These are phyloP conservation scores for Stephanodiscus triporus DNA, from an alignment of 108 stramenopile species.

Conservation along the genomic window DNA sequence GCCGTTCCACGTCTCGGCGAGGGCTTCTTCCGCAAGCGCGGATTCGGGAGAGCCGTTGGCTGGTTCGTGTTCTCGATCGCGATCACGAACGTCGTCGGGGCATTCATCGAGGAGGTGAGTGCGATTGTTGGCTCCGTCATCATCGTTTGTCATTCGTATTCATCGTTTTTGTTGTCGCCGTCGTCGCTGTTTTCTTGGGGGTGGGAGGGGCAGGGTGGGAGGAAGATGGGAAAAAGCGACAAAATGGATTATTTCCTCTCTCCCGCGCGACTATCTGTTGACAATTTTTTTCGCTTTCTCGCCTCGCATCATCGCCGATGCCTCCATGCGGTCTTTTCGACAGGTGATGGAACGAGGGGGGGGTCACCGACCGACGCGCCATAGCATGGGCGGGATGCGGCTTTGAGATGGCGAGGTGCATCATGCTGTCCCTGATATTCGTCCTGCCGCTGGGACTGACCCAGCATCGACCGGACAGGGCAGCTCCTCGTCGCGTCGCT, in stretches of 20 bases:
- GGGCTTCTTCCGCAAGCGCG: conserved; percentile 70
- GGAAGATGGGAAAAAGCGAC: too few relatives aligned
- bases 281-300: too few relatives aligned
- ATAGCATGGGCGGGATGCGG: conserved; percentile 88
- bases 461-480: conserved; percentile 50
- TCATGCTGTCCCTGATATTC: conserved; percentile 61
- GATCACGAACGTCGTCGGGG: conserved; percentile 86
- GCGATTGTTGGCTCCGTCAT: too few relatives aligned
- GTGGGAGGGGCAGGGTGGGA: too few relatives aligned
- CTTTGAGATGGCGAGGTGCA: conserved; percentile 82
- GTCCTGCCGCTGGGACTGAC: conserved; percentile 59
- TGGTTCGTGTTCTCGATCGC: conserved; percentile 82
- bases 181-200: too few relatives aligned
- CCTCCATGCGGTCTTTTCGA: too few relatives aligned
- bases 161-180: background rate
- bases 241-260: too few relatives aligned
- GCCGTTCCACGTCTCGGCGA: conserved; percentile 76
- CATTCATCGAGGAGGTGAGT: conserved; percentile 82
- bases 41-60: conserved; percentile 69
- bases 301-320: too few relatives aligned
- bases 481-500: conserved; percentile 48
- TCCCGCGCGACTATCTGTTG: too few relatives aligned
- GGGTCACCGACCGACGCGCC: conserved; percentile 73
- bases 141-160: background rate
- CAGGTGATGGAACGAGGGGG: conserved; percentile 76